Evolutionary conservation across 2,329 filamentous ascomycete genomes (phyloP).

Genomic region (Sporothrix globosa): DNA sequence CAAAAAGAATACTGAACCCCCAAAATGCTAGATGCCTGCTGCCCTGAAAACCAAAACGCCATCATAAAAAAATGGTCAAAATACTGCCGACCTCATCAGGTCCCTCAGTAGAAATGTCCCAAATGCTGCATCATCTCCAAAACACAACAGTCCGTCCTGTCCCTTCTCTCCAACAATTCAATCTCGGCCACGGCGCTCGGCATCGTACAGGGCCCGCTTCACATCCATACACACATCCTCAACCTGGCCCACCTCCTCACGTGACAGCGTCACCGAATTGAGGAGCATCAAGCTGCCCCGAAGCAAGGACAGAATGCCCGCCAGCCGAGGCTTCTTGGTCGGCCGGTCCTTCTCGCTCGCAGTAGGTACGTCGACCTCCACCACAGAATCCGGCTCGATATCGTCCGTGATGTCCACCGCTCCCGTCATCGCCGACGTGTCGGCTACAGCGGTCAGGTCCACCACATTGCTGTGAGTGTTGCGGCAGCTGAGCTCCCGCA

Average conservation of each 20-base stretch:
- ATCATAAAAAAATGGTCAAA: background rate
- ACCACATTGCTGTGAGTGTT: background rate
- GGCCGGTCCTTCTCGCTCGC: background rate
- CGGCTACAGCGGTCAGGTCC: background rate
- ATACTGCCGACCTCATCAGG: background rate
- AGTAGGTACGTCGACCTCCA: constrained; percentile 20
- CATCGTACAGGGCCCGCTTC: constrained; percentile 72
- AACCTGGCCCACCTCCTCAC: constrained; percentile 68
- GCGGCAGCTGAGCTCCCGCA: constrained; percentile 37
- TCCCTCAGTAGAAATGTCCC: background rate
- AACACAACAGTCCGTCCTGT: background rate
- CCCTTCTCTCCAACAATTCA: background rate
- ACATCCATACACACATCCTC: constrained; percentile 82
- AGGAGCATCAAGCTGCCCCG: constrained; percentile 62
- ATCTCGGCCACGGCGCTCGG: constrained; percentile 61
- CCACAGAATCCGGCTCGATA: background rate
- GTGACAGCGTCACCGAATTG: constrained; percentile 61
- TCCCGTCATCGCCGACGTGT: background rate
- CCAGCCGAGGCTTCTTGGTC: constrained; percentile 45
- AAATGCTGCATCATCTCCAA: background rate
- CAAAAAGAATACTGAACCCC: background rate
- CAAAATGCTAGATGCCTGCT: constrained; percentile 19
- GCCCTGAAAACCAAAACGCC: constrained; percentile 5
- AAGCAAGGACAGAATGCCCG: constrained; percentile 58
- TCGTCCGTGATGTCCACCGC: background rate